These are phyloP conservation scores for Tylopilus plumbeoviolaceoides DNA, from an alignment of 768 basidiomycete genomes.

Conservation along the genomic window DNA sequence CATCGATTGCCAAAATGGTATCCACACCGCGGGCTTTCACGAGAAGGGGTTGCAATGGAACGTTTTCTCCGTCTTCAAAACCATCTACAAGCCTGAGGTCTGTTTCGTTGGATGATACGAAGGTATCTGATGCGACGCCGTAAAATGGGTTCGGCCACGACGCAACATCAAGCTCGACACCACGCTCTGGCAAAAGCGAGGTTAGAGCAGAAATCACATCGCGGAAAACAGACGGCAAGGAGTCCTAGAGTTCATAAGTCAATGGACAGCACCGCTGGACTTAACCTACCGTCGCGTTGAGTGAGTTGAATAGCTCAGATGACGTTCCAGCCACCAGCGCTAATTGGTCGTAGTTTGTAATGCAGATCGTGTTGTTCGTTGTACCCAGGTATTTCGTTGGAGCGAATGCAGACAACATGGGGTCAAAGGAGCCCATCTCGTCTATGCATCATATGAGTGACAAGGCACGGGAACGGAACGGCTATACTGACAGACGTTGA, in stretches of 20 bases:
- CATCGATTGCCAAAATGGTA: constrained; percentile 49
- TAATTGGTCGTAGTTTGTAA: constrained; percentile 31
- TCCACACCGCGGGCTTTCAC: constrained; percentile 44
- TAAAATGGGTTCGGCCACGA: constrained; percentile 37
- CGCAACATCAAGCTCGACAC: constrained; percentile 29
- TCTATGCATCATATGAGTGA: too few species aligned
- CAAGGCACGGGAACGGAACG: too few species aligned
- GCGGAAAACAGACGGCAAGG: constrained; percentile 6
- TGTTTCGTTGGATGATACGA: constrained; percentile 31
- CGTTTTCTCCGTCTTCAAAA: constrained; percentile 38
- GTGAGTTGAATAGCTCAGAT: constrained; percentile 32
- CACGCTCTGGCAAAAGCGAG: constrained; percentile 21
- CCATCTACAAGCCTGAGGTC: constrained; percentile 37
- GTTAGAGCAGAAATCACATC: constrained; percentile 13
- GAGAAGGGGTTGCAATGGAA: constrained; percentile 49
- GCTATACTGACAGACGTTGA: too few species aligned
- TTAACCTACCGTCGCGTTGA: constrained; percentile 26
- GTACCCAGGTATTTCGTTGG: too few species aligned
- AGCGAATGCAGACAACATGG: too few species aligned
- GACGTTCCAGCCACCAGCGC: constrained; percentile 39
- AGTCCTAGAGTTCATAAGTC: constrained; percentile 4
- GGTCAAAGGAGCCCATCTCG: too few species aligned
- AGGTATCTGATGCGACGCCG: constrained; percentile 32
- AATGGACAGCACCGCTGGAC: background rate
- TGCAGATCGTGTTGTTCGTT: too few species aligned